Evolutionary conservation across 2,329 filamentous ascomycete species (phyloP).

Genomic region (Pseudogymnoascus verrucosus): DNA sequence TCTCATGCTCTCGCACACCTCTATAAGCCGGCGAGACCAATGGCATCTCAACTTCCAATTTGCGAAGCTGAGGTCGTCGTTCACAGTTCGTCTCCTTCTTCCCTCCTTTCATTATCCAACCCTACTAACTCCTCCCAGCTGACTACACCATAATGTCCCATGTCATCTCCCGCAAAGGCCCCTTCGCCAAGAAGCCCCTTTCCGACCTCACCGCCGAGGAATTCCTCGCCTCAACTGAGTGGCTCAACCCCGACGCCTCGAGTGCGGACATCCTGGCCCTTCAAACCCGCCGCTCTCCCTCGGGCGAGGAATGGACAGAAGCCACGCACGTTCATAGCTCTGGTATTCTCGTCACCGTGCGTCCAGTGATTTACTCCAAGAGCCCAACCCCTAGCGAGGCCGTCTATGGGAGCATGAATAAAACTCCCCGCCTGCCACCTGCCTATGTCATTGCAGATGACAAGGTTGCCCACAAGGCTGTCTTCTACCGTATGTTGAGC

Average conservation of each 20-base stretch:
- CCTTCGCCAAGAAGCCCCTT: neutral
- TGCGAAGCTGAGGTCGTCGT: slow-evolving; percentile 1
- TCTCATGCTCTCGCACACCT: neutral
- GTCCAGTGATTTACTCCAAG: neutral
- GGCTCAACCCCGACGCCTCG: neutral
- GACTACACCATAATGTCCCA: slow-evolving; percentile 5
- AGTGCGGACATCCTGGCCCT: neutral
- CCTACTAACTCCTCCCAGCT: neutral
- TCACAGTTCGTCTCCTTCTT: neutral
- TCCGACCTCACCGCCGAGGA: neutral
- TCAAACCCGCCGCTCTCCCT: neutral
- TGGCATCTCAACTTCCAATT: slow-evolving; percentile 1
- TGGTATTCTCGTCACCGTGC: neutral
- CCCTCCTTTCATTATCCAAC: neutral
- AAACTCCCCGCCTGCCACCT: neutral
- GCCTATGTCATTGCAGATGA: neutral
- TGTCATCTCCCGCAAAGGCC: neutral
- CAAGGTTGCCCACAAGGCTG: neutral
- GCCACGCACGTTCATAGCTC: neutral
- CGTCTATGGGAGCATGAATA: neutral
- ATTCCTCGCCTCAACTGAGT: neutral
- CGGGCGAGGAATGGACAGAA: neutral
- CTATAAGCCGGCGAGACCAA: neutral
- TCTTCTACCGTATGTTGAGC: neutral
- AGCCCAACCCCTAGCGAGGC: neutral